A percentile compares a stretch with the other conserved stretches of the same genome.
Conservation (phyloP, 345 rosid genomes). For the Gossypioides kirkii region DNA sequence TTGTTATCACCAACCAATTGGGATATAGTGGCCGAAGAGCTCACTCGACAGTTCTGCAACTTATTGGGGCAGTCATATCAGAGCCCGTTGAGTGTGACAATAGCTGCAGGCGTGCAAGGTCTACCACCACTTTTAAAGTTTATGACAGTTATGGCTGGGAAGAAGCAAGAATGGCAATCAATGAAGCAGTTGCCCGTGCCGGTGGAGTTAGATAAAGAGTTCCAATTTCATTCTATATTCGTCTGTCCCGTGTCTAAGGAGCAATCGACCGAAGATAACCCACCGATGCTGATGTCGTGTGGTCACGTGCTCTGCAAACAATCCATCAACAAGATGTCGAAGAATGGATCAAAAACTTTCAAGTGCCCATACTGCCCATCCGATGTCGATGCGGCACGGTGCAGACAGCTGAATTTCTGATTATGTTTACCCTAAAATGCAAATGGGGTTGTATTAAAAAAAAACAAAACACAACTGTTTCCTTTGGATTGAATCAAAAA, state of each 20-base stretch:
- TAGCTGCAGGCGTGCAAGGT: slow-evolving; percentile 57
- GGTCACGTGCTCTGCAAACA: slow-evolving; percentile 30
- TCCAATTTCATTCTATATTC: slow-evolving; percentile 60
- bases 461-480: neutral
- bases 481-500: slow-evolving; percentile 2
- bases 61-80: slow-evolving; percentile 45
- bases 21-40: slow-evolving; percentile 23
- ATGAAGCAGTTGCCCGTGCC: slow-evolving; percentile 3
- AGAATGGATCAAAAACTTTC: slow-evolving; percentile 5
- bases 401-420: slow-evolving; percentile 53
- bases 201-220: slow-evolving; percentile 32
- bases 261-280: slow-evolving; percentile 55
- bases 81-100: slow-evolving; percentile 8
- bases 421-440: slow-evolving; percentile 13
- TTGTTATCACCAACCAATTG: neutral
- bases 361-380: slow-evolving; percentile 37
- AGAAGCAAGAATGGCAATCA: slow-evolving; percentile 17
- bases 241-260: slow-evolving; percentile 75
- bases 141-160: slow-evolving; percentile 50
- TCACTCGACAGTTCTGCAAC: slow-evolving; percentile 50
- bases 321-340: slow-evolving; percentile 1
- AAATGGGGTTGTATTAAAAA: slow-evolving; percentile 15
- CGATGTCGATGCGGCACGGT: slow-evolving; percentile 34
- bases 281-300: slow-evolving; percentile 68
- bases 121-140: slow-evolving; percentile 59